phyloP scores from a whole-genome alignment of 1,139 yeast species.

The Taphrina communis region DNA sequence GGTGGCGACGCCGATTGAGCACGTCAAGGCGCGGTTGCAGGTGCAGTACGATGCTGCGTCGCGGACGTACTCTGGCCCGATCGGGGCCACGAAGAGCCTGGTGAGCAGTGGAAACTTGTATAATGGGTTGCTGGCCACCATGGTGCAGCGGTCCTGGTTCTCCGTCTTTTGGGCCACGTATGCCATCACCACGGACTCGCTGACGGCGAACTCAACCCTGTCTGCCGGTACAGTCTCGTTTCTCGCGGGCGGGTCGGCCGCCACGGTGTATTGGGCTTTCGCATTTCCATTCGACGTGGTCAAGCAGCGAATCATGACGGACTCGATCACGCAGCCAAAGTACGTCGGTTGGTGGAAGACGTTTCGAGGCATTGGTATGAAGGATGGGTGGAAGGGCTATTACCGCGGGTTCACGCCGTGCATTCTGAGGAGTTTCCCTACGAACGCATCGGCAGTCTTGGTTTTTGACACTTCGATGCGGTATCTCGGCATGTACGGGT shows the following conservation, averaged over 20 bases:
- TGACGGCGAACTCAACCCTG: slow-evolving; percentile 63
- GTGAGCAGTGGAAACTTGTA: slow-evolving; percentile 18
- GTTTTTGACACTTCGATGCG: slow-evolving; percentile 87
- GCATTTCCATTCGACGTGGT: slow-evolving; percentile 92
- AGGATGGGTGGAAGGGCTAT: slow-evolving; percentile 60
- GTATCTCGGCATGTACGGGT: slow-evolving; percentile 34
- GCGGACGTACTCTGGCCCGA: slow-evolving; percentile 75
- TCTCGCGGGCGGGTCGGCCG: slow-evolving; percentile 90
- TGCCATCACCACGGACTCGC: slow-evolving; percentile 73
- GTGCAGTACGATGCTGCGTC: slow-evolving; percentile 83
- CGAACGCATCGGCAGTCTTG: slow-evolving; percentile 91
- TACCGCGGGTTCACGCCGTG: slow-evolving; percentile 76
- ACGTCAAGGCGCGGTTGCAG: slow-evolving; percentile 80
- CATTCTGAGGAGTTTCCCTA: slow-evolving; percentile 72
- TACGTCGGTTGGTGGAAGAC: slow-evolving; percentile 58
- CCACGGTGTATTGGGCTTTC: slow-evolving; percentile 78
- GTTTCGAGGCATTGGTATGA: slow-evolving; percentile 62
- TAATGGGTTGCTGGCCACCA: slow-evolving; percentile 66
- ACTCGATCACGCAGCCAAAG: slow-evolving; percentile 70
- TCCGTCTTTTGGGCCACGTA: slow-evolving; percentile 95
- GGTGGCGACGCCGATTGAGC: slow-evolving; percentile 93
- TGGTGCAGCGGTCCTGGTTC: slow-evolving; percentile 85
- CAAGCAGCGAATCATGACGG: slow-evolving; percentile 85
- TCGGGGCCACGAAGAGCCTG: slow-evolving; percentile 58
- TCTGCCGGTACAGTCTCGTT: slow-evolving; percentile 75